Evolutionary conservation across 441 rosid genomes (phyloP).

Genomic region (Biscutella laevigata): DNA sequence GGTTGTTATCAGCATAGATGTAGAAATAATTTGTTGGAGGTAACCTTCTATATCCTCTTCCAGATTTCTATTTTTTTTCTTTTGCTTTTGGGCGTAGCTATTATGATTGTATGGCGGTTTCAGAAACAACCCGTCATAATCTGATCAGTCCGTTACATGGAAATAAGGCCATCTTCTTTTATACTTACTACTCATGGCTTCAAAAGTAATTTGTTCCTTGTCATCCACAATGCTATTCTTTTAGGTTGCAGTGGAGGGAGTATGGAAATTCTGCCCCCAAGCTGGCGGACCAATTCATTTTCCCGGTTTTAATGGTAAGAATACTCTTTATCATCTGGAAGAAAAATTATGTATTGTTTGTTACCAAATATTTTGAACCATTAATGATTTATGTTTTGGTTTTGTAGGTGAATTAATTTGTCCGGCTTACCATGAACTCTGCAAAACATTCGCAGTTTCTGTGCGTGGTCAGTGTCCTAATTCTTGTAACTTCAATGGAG

Average conservation of each 20-base stretch:
- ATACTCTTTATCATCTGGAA: slow-evolving; percentile 3
- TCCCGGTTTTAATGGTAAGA: slow-evolving; percentile 81
- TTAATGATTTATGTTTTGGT: background rate
- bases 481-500: slow-evolving; percentile 83
- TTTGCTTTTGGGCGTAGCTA: background rate
- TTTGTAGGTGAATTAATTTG: slow-evolving; percentile 76
- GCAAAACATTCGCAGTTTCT: slow-evolving; percentile 42
- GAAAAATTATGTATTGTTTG: background rate
- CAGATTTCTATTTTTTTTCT: background rate
- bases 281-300: slow-evolving; percentile 86
- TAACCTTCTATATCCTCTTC: slow-evolving; percentile 21
- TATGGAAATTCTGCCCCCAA: slow-evolving; percentile 80
- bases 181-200: background rate
- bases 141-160: background rate
- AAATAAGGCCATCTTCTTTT: background rate
- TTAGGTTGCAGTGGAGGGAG: slow-evolving; percentile 96
- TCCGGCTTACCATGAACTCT: slow-evolving; percentile 87
- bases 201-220: slow-evolving; percentile 3
- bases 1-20: slow-evolving; percentile 98
- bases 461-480: slow-evolving; percentile 67
- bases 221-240: background rate
- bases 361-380: slow-evolving; percentile 1
- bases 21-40: slow-evolving; percentile 74
- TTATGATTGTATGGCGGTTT: background rate
- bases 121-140: background rate